Evolutionary conservation across 495 filamentous ascomycete species (phyloP), one percentile per base, ranked within the genome.

Genomic region (Aspergillus funiculosus): DNA sequence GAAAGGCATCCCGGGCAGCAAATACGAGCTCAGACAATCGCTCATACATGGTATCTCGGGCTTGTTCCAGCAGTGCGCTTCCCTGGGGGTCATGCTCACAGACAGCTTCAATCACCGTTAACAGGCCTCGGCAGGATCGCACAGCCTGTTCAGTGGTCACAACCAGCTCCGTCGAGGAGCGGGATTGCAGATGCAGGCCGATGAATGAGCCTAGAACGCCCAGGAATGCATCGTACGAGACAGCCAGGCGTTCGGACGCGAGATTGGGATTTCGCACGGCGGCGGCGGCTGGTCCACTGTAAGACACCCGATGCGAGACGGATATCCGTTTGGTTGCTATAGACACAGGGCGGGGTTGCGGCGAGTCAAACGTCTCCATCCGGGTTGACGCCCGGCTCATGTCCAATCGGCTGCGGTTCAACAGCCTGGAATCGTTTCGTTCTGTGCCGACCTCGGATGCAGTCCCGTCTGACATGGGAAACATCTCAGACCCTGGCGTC

Each of bases 151-250:
- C 79, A 4, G 85, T 86, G 17, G 77, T 82, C 13, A 80, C 58
- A 24, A 87, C 78, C 15, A 97, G 77, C 54, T 94, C 88, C 0
- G 85, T 78, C 14, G 87, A 84, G 13, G 89, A 91, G 45, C 90
- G 85, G 6, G 88, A 89, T 58, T 95, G 87, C 43, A 95, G 75
- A 53, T 94, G 87, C 22, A 94, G 71, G 10, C 94, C 92, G 64
- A 95, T 89, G 58, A 96, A 95, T 7, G 85, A 89, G 28, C 86
- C 89, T 34, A 97, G 77, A 54, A 85, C 82, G 21, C 89, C 88
- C 25, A 98, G 74, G 60, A 96, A 94, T 10, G 74, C 73, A 65
- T 98, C 90, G 63, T 95, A 89, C 22, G 82, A 80, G 28, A 74
- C 68, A 50, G 78, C 81, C 24, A 98, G 76, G 50, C 82, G 83